Conservation (phyloP, 2,329 filamentous ascomycete genomes). For the Dendryphion nanum region DNA sequence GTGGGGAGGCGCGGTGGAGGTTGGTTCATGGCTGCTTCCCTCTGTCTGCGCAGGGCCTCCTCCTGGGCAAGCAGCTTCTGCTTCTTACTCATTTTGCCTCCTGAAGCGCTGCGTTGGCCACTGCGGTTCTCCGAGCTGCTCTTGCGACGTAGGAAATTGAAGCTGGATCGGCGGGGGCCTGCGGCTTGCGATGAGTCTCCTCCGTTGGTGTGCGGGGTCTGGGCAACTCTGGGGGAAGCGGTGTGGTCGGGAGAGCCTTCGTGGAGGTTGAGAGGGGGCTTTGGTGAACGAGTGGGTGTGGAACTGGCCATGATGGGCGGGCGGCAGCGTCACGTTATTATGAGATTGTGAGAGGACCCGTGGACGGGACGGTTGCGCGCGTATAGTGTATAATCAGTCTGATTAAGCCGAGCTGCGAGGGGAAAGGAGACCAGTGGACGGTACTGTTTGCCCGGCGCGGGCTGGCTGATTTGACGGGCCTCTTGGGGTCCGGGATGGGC, state of each 20-base stretch:
- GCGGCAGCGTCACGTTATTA: constrained; percentile 22
- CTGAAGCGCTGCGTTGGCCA: constrained; percentile 26
- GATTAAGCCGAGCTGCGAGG: too few relatives aligned
- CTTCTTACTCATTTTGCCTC: constrained; percentile 54
- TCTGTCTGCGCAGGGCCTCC: constrained; percentile 56
- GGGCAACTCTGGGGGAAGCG: constrained; percentile 10
- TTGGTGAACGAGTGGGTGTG: constrained; percentile 16
- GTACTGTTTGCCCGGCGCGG: too few relatives aligned
- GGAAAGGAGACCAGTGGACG: too few relatives aligned
- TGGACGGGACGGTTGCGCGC: constrained; percentile 6
- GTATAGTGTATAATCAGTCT: too few relatives aligned
- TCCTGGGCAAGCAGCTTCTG: constrained; percentile 52
- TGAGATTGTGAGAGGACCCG: too few relatives aligned
- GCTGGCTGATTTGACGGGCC: too few relatives aligned
- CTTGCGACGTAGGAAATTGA: constrained; percentile 38
- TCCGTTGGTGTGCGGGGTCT: too few relatives aligned
- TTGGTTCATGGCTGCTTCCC: constrained; percentile 55
- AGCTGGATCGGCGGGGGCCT: constrained; percentile 27
- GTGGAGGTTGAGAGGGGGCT: constrained; percentile 11
- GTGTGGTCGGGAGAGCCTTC: constrained; percentile 30
- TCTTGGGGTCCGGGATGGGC: too few relatives aligned
- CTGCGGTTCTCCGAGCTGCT: constrained; percentile 28
- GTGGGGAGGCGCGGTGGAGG: constrained; percentile 60
- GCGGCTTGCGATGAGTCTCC: neutral
- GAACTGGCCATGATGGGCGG: constrained; percentile 25